phyloP scores from a whole-genome alignment of 2,329 filamentous ascomycete genomes.

The Colletotrichum sp. region DNA sequence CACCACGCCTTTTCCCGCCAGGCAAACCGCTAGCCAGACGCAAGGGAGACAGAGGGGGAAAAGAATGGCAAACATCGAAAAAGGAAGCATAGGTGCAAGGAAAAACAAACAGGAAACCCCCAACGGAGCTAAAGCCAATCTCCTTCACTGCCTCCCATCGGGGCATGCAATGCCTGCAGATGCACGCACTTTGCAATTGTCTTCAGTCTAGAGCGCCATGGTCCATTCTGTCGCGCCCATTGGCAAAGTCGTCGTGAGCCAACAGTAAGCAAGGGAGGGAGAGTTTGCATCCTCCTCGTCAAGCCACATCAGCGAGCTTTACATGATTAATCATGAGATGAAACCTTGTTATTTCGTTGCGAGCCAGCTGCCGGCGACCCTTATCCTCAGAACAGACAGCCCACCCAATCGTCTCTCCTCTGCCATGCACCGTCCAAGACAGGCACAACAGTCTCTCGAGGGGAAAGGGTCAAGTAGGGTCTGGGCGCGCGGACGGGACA shows the following conservation, averaged over 20 bases:
- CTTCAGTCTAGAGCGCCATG: background rate
- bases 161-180: background rate
- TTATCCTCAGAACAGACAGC: background rate
- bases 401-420: background rate
- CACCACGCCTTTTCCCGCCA: background rate
- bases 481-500: conserved; percentile 7
- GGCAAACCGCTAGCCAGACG: background rate
- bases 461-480: background rate
- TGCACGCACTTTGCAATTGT: background rate
- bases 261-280: conserved; percentile 13
- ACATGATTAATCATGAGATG: background rate
- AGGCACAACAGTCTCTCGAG: background rate
- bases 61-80: background rate
- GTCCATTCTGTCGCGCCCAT: background rate
- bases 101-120: background rate
- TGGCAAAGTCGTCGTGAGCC: background rate
- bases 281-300: background rate
- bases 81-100: background rate
- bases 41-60: background rate
- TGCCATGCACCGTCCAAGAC: conserved; percentile 11
- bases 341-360: conserved; percentile 18
- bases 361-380: background rate
- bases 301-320: background rate
- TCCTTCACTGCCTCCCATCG: background rate
- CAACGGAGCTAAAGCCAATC: background rate